Evolutionary conservation across 305 asterid genomes (phyloP), one percentile per base, ranked within the genome.

Genomic region (Fraxinus ornus): DNA sequence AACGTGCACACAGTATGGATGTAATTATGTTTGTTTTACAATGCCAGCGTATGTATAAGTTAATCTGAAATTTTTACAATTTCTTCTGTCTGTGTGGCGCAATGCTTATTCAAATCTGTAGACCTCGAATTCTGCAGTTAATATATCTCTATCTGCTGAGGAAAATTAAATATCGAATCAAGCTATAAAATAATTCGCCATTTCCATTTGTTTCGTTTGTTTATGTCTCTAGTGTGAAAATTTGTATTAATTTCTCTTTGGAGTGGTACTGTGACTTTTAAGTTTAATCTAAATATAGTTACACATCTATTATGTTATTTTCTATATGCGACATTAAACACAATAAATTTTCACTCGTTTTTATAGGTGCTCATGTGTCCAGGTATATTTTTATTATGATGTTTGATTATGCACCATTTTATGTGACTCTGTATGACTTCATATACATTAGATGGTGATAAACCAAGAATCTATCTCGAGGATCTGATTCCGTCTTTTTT

Each of bases 1-100:
- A 37, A 0, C 55, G 60, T 87, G 82, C 49, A 57, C 35, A 44
- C 19, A 7, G 83, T 7, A 32, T 87, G 86, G 80, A 83, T 86
- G 88, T 87, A 39, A 76, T 66, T 12, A 28, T 2, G 36, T 9
- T 22, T 62, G 32, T 62, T 62, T 64, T 22, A 66, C 35, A 26
- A 26, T 66, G 73, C 73, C 35, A 66, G 73, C 35, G 6, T 24
- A 26, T 26, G 19, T 57, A 10, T 15, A 26, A 9, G 7, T 66
- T 9, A 24, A 26, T 66, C 15, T 49, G 7, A 15, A 4, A 17
- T 52, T 5, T 52, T 47, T 47, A 47, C 57, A 47, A 47, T 3
- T 64, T 24, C 30, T 4, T 30, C 2, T 64, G 15, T 24, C 28
- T 9, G 13, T 64, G 32, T 21, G 72, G 72, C 33, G 15, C 33